A percentile compares a stretch with the other conserved stretches of the same genome.
Conservation (phyloP, 1,139 yeast species). For the Yamadazyma mexicana region DNA sequence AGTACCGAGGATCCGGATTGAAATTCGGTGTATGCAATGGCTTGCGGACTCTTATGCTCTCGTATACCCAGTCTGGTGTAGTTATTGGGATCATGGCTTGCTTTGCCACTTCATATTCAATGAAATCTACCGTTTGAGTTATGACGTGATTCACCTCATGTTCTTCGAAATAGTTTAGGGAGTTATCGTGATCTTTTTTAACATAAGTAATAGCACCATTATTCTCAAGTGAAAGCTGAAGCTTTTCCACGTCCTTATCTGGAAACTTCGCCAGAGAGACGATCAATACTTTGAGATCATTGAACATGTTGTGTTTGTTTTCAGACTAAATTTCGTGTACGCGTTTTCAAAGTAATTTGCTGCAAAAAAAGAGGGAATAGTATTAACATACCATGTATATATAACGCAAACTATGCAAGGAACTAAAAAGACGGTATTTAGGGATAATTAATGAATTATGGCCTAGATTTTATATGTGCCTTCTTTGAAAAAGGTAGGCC, state of each 20-base stretch:
- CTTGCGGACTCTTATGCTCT: slow-evolving; percentile 44
- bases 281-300: slow-evolving; percentile 25
- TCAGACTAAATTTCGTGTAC: neutral
- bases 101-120: slow-evolving; percentile 51
- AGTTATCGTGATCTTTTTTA: slow-evolving; percentile 26
- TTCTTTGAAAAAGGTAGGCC: too few species aligned
- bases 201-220: slow-evolving; percentile 24
- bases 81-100: slow-evolving; percentile 69
- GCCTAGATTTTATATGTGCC: too few species aligned
- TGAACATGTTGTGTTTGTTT: slow-evolving; percentile 12
- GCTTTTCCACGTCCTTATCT: slow-evolving; percentile 21
- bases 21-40: slow-evolving; percentile 51
- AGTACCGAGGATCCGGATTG: slow-evolving; percentile 69
- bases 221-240: slow-evolving; percentile 19
- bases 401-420: slow-evolving; percentile 7
- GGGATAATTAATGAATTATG: too few species aligned
- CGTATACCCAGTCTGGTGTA: slow-evolving; percentile 61
- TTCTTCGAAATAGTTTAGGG: slow-evolving; percentile 23
- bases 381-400: neutral
- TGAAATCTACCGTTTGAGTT: slow-evolving; percentile 53
- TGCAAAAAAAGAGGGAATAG: neutral
- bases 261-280: slow-evolving; percentile 33
- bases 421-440: slow-evolving; percentile 2
- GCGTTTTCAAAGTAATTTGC: neutral
- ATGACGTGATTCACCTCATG: slow-evolving; percentile 52